A percentile compares a stretch with the other conserved stretches of the same genome.
Evolutionary conservation across 805 yeast species (phyloP).

Genomic region (Candida vartiovaarae): DNA sequence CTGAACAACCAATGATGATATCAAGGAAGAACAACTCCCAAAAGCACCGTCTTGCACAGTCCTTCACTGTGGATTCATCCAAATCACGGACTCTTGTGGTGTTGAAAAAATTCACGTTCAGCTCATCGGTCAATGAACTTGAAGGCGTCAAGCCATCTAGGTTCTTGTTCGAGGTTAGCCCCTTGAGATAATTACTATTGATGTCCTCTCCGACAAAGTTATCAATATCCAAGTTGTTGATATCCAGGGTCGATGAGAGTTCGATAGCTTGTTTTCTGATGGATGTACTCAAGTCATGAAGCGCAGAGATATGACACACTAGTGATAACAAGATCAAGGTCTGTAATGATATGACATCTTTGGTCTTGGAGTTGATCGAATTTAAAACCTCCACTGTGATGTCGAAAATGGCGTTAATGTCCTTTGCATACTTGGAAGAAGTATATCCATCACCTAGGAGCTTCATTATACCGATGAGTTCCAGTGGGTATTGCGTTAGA

Average conservation of each 20-base stretch:
- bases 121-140: conserved; percentile 12
- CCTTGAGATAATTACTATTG: conserved; percentile 15
- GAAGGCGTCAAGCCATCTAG: conserved; percentile 10
- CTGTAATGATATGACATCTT: conserved; percentile 40
- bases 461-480: conserved; percentile 40
- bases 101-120: conserved; percentile 20
- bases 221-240: conserved; percentile 33
- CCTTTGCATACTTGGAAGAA: conserved; percentile 28
- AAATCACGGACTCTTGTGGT: conserved; percentile 18
- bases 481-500: conserved; percentile 29
- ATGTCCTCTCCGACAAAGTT: conserved; percentile 17
- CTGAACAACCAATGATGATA: conserved; percentile 47
- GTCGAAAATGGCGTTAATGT: conserved; percentile 34
- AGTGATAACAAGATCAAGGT: conserved; percentile 34
- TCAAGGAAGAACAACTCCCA: conserved; percentile 50
- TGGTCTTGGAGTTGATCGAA: conserved; percentile 22
- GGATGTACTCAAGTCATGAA: conserved; percentile 38
- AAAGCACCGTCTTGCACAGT: conserved; percentile 36
- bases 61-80: conserved; percentile 14
- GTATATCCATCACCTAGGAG: conserved; percentile 43
- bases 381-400: conserved; percentile 27
- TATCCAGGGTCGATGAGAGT: conserved; percentile 29
- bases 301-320: conserved; percentile 43
- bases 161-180: conserved; percentile 1
- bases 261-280: conserved; percentile 37